Evolutionary conservation across 345 rosid species (phyloP), one percentile per base, ranked within the genome.

Genomic region (Salix viminalis): DNA sequence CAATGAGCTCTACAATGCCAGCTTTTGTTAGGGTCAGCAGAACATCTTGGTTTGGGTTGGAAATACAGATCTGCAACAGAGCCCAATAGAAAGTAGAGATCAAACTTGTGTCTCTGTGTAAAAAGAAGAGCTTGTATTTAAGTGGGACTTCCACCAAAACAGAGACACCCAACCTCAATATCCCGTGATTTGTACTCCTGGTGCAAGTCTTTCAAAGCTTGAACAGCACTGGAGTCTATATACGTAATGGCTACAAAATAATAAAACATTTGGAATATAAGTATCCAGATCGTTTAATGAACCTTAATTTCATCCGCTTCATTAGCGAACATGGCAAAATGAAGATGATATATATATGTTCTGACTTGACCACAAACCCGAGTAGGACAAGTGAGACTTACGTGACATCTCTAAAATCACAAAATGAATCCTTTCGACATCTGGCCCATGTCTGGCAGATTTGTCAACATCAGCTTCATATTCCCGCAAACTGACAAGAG

Each of bases 391-490:
- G 37, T 69, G 75, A 65, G 52, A 84, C 99, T 89, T 89, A 96
- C 99, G 97, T 50, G 98, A 88, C 99, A 96, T 79, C 90, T 96
- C 99, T 50, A 96, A 77, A 78, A 96, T 91, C 75, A 96, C 92
- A 82, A 92, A 96, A 54, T 92, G 83, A 74, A 91, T 86, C 70
- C 94, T 90, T 87, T 89, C 97, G 46, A 91, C 94, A 75, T 92
- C 95, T 3, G 92, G 97, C 74, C 99, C 99, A 64, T 89, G 90
- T 64, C 83, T 89, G 65, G 83, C 70, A 9, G 92, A 92, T 78
- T 83, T 89, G 85, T 96, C 98, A 68, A 85, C 92, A 61, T 84
- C 92, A 76, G 91, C 81, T 82, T 96, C 99, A 60, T 92, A 93
- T 70, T 96, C 98, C 73, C 98, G 87, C 75, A 96, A 85, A 83